Evolutionary conservation across 345 rosid species (phyloP), one percentile per base, ranked within the genome.

Genomic region (Conringia planisiliqua): DNA sequence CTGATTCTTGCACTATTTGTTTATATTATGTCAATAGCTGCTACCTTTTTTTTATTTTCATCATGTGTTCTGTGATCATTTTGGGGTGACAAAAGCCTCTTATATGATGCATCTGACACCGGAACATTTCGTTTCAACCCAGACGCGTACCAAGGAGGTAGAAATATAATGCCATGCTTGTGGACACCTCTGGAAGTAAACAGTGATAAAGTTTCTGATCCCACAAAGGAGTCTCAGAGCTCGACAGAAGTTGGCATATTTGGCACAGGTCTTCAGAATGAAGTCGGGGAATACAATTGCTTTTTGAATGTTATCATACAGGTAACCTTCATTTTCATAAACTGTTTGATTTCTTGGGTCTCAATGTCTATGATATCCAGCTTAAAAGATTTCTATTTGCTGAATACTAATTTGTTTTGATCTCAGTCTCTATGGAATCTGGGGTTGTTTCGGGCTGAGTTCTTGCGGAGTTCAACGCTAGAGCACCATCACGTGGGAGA

Each of bases 231-330:
- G 51, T 39, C 44, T 62, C 83, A 64, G 78, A 65, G 71, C 67
- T 75, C 54, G 61, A 76, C 71, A 5, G 83, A 79, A 61, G 67
- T 66, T 79, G 86, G 83, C 71, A 58, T 84, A 56, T 64, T 84
- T 74, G 97, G 99, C 56, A 82, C 90, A 42, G 99, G 99, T 54
- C 85, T 95, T 78, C 89, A 87, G 86, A 95, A 95, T 79, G 94
- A 92, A 81, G 83, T 88, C 80, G 99, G 99, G 26, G 98, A 95
- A 86, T 95, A 95, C 79, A 95, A 92, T 78, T 95, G 99, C 84
- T 95, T 95, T 86, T 82, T 95, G 62, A 95, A 95, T 72, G 99
- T 95, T 54, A 92, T 95, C 79, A 95, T 95, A 83, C 99, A 95
- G 97, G 99, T 95, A 61, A 8, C 62, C 20, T 56, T 69, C 32